Percentiles rank a stretch among this genome's conserved stretches.
Conservation (phyloP, 2,329 filamentous ascomycete genomes). For the Sclerotinia glacialis region DNA sequence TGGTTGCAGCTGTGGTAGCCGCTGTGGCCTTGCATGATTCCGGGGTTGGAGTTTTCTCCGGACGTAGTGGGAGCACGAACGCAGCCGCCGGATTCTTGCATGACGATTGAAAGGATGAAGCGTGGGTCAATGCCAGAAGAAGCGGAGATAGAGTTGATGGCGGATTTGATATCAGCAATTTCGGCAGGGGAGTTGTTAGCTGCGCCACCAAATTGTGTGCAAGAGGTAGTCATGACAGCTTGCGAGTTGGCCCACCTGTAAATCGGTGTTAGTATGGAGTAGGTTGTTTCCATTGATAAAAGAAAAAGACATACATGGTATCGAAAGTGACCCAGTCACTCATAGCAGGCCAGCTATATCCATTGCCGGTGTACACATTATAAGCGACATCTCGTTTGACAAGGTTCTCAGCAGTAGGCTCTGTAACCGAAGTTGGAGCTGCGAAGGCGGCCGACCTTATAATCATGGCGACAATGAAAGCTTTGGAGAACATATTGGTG, state of each 20-base stretch:
- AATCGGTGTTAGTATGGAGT: not conserved
- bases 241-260: conserved; percentile 18
- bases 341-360: conserved; percentile 1
- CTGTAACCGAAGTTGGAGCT: not conserved
- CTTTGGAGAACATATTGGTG: conserved; percentile 8
- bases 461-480: not conserved
- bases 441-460: not conserved
- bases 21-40: conserved; percentile 36
- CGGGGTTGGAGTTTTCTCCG: conserved; percentile 25
- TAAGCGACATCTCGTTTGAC: not conserved
- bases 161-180: not conserved
- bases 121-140: conserved; percentile 23
- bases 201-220: conserved; percentile 1
- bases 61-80: conserved; percentile 26
- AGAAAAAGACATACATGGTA: conserved; percentile 5
- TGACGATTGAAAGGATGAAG: conserved; percentile 40
- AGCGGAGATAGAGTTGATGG: not conserved
- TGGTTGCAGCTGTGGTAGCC: conserved; percentile 26
- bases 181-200: conserved; percentile 15
- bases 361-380: conserved; percentile 13
- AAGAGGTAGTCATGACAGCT: conserved; percentile 8
- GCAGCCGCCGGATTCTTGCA: conserved; percentile 40
- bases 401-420: not conserved
- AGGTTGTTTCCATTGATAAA: too few species aligned
- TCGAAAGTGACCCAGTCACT: conserved; percentile 11